Evolutionary conservation across 2,329 filamentous ascomycete species (phyloP).

Genomic region (Verticillium nubilum): DNA sequence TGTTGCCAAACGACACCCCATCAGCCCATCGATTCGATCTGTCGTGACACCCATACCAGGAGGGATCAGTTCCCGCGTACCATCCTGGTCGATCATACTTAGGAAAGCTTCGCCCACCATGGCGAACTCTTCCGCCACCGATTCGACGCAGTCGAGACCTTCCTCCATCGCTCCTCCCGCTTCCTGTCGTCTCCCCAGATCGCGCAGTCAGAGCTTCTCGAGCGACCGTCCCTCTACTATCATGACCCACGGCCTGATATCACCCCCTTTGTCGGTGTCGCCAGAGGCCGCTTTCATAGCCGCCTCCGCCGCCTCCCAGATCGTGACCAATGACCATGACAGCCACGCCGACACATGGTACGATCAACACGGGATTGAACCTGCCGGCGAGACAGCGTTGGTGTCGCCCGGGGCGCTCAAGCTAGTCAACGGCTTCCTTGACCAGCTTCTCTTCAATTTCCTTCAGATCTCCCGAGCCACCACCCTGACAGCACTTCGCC

Average conservation of each 20-base stretch:
- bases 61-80: constrained; percentile 5
- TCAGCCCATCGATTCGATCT: constrained; percentile 8
- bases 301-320: constrained; percentile 79
- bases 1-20: constrained; percentile 5
- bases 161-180: constrained; percentile 26
- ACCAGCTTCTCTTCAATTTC: constrained; percentile 88
- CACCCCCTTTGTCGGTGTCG: constrained; percentile 62
- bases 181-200: constrained; percentile 26
- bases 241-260: constrained; percentile 51
- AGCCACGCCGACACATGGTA: constrained; percentile 65
- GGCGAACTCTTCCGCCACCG: constrained; percentile 6
- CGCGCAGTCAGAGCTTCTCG: constrained; percentile 59
- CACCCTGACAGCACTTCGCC: constrained; percentile 66
- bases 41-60: constrained; percentile 10
- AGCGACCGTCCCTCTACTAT: constrained; percentile 64
- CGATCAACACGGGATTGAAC: constrained; percentile 61
- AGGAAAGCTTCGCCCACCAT: constrained; percentile 6
- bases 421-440: constrained; percentile 86
- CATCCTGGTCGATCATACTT: background rate
- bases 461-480: constrained; percentile 77
- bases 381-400: constrained; percentile 61
- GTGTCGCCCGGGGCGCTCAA: constrained; percentile 69
- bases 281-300: constrained; percentile 87
- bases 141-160: constrained; percentile 22
- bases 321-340: constrained; percentile 84